A percentile compares a stretch with the other conserved stretches of the same genome.
These are phyloP conservation scores for Botrytis sinoallii DNA, from an alignment of 2,329 filamentous ascomycete genomes.

Conservation along the genomic window DNA sequence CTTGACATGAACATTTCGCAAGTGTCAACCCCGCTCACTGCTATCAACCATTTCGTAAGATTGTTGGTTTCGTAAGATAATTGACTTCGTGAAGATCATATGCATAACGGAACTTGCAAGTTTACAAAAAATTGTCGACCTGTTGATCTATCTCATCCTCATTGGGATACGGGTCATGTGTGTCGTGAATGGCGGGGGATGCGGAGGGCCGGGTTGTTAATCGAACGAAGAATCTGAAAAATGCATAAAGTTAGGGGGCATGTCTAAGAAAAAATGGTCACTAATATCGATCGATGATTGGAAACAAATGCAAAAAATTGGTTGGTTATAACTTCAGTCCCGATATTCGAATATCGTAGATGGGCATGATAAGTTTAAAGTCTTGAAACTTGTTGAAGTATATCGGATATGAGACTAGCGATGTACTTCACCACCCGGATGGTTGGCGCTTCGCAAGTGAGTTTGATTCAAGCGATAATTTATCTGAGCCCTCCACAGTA, in stretches of 20 bases:
- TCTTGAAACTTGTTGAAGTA: not conserved
- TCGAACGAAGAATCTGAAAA: too few relatives aligned
- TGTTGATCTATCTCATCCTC: not conserved
- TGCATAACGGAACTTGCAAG: too few relatives aligned
- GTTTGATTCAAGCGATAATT: not conserved
- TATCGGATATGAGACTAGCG: not conserved
- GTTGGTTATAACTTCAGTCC: not conserved
- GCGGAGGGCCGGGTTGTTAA: not conserved
- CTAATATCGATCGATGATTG: not conserved
- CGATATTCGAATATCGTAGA: not conserved
- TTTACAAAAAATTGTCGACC: not conserved
- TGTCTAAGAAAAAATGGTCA: not conserved
- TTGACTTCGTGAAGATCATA: not conserved
- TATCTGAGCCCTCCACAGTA: not conserved
- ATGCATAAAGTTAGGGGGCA: not conserved
- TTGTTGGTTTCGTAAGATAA: not conserved
- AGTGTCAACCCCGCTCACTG: not conserved
- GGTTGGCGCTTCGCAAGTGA: not conserved
- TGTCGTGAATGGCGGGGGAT: not conserved
- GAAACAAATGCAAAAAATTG: not conserved
- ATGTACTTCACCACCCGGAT: not conserved
- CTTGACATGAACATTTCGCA: not conserved
- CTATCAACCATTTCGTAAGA: not conserved
- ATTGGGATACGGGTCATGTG: not conserved
- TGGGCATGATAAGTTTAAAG: not conserved